Base-by-base conservation (phyloP, 2,329 filamentous ascomycete species). In the Dactylellina sp. region DNA sequence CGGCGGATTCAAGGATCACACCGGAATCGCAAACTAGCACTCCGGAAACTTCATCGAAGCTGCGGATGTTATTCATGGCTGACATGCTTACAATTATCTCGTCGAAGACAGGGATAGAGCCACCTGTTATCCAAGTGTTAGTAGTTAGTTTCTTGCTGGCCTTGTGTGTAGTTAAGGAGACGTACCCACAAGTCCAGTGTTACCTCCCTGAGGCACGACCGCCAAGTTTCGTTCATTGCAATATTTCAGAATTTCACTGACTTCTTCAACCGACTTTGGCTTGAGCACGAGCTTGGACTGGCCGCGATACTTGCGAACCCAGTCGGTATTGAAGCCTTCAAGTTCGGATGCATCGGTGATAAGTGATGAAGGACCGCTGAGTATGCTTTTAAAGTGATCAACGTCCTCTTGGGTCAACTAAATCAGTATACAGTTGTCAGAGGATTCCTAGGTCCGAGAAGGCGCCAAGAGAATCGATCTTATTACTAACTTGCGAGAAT, bases 231-330 rank as follows among this genome's bases (percentile, higher is more conserved):
- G 89, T 78, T 96, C 89, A 82, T 98, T 98, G 86, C 95, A 99
- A 85, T 98, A 97, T 81, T 90, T 89, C 78, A 99, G 82, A 71
- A 98, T 89, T 82, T 90, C 87, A 86, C 92, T 96, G 78, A 98
- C 91, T 82, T 99, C 90, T 79, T 94, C 89, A 0, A 92, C 94
- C 14, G 88, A 90, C 57, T 86, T 87, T 9, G 95, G 95, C 83
- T 93, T 96, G 75, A 99, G 83, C 2, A 98, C 93, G 24, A 99
- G 84, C 79, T 89, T 88, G 75, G 91, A 89, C 82, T 97, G 93
- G 28, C 95, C 96, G 75, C 91, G 89, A 84, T 97, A 99, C 83
- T 99, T 99, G 82, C 91, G 89, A 93, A 99, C 97, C 95, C 96
- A 99, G 83, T 99, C 95, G 80, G 89, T 88, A 82, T 99, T 99